A percentile compares a stretch with the other conserved stretches of the same genome.
Conservation (phyloP, 257 asterid species). For the Solanum chmielewskii region DNA sequence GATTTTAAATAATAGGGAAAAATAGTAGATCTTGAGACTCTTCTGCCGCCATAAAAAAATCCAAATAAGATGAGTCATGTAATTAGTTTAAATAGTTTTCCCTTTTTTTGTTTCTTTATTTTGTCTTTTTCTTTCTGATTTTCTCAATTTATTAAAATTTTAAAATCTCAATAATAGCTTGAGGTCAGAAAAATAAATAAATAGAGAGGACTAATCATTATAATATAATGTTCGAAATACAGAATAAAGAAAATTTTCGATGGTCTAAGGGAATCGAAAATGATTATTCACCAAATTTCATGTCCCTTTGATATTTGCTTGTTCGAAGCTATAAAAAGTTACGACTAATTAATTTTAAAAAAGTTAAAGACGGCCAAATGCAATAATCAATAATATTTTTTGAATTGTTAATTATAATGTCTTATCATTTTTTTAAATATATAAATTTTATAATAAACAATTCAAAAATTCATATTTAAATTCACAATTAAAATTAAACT, state of each 20-base stretch:
- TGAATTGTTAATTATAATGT: too few relatives aligned
- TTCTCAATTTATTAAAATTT: background rate
- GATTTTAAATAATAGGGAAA: background rate
- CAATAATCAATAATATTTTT: background rate
- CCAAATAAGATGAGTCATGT: background rate
- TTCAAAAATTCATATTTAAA: too few relatives aligned
- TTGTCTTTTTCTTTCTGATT: background rate
- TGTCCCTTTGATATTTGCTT: background rate
- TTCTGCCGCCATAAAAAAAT: background rate
- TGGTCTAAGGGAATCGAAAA: background rate
- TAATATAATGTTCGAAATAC: too few relatives aligned
- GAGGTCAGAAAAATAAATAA: background rate
- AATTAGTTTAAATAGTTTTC: background rate
- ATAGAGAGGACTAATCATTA: background rate
- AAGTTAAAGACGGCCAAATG: background rate
- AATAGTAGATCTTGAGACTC: background rate
- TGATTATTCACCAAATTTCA: background rate
- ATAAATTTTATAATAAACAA: too few relatives aligned
- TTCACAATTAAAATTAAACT: too few relatives aligned
- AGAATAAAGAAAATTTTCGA: too few relatives aligned
- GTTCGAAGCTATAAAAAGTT: background rate
- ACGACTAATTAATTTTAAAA: too few relatives aligned
- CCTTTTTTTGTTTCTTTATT: background rate
- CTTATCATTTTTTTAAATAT: too few relatives aligned
- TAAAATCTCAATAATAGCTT: background rate